Conservation (phyloP, 2,329 filamentous ascomycete species). For the Diplocarpon mali region DNA sequence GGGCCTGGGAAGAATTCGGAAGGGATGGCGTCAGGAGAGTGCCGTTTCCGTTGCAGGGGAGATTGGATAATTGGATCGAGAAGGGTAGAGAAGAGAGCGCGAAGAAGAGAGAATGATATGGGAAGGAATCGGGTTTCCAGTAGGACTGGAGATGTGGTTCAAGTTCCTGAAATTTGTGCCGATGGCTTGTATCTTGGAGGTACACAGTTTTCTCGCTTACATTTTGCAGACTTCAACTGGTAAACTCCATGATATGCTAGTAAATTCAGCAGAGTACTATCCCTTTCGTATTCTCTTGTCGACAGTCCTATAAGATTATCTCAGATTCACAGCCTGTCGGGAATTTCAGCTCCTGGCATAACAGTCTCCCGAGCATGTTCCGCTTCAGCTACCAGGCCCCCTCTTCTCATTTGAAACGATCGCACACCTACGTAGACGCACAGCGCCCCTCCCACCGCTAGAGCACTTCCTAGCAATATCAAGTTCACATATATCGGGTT, state of each 20-base stretch:
- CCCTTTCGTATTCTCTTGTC: not conserved
- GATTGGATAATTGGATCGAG: conserved; percentile 22
- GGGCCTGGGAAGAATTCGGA: conserved; percentile 7
- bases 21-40: not conserved
- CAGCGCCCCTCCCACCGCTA: conserved; percentile 52
- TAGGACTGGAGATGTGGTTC: too few species aligned
- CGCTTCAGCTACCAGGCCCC: conserved; percentile 33
- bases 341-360: conserved; percentile 23
- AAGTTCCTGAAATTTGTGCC: too few species aligned
- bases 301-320: not conserved
- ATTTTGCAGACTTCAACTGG: not conserved
- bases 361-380: conserved; percentile 30
- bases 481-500: conserved; percentile 71
- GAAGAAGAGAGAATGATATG: too few species aligned
- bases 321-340: conserved; percentile 15
- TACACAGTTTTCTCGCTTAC: too few species aligned
- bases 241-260: conserved; percentile 10
- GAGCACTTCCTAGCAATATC: conserved; percentile 48
- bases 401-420: conserved; percentile 30
- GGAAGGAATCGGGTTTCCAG: too few species aligned
- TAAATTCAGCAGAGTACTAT: not conserved
- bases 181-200: too few species aligned
- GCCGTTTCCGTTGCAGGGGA: conserved; percentile 19
- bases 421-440: conserved; percentile 49
- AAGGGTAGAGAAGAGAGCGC: too few species aligned